phyloP scores from a whole-genome alignment of 2,329 filamentous ascomycete genomes.

The Aspergillus sp. region DNA sequence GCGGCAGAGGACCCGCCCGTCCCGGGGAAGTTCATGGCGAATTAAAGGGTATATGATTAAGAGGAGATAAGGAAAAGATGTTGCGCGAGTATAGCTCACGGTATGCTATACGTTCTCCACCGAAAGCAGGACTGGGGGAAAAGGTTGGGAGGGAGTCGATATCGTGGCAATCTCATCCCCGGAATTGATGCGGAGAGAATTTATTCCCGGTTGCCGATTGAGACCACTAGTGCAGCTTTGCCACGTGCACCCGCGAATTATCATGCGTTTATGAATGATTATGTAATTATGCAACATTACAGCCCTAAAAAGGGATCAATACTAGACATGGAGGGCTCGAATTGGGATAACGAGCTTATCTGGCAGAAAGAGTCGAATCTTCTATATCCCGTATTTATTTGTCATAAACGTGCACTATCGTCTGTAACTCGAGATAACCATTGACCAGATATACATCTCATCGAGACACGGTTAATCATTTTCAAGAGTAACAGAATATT shows the following conservation, averaged over 20 bases:
- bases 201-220: conserved; percentile 29
- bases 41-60: not conserved
- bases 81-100: not conserved
- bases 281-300: not conserved
- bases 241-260: conserved; percentile 21
- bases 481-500: too few relatives aligned
- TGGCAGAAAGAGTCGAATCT: too few relatives aligned
- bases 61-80: not conserved
- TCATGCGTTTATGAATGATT: not conserved
- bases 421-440: too few relatives aligned
- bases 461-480: too few relatives aligned
- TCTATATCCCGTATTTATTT: too few relatives aligned
- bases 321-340: too few relatives aligned
- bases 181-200: conserved; percentile 32
- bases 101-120: not conserved
- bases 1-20: conserved; percentile 26
- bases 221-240: conserved; percentile 12
- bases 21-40: conserved; percentile 38
- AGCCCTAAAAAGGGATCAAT: not conserved
- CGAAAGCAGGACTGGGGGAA: not conserved
- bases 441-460: too few relatives aligned
- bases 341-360: too few relatives aligned
- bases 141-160: not conserved
- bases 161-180: conserved; percentile 3
- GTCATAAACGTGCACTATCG: too few relatives aligned